These are phyloP conservation scores for Cryphonectria parasitica DNA, from an alignment of 2,329 filamentous ascomycete genomes.

Conservation along the genomic window DNA sequence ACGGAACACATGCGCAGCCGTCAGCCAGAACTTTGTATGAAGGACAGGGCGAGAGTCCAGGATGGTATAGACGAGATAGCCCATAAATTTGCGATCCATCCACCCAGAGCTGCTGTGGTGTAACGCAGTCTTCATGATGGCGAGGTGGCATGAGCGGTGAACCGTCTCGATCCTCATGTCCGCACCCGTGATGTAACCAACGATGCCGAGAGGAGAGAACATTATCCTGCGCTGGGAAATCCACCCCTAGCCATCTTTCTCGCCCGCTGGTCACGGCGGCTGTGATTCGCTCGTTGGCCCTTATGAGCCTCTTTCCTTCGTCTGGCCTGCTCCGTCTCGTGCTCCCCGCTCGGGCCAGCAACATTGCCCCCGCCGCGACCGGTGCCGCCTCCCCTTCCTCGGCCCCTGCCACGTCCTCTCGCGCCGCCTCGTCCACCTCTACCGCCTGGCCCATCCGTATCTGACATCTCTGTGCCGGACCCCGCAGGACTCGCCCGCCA, in stretches of 20 bases:
- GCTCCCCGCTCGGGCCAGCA: conserved; percentile 68
- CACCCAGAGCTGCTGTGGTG: not conserved
- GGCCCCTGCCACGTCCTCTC: conserved; percentile 47
- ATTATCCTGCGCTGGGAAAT: conserved; percentile 35
- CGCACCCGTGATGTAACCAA: not conserved
- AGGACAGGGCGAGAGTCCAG: not conserved
- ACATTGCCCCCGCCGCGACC: conserved; percentile 62
- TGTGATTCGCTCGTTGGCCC: conserved; percentile 82
- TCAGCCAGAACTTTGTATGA: not conserved
- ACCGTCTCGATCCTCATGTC: not conserved
- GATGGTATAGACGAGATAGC: not conserved
- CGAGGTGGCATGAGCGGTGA: not conserved
- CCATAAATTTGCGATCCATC: not conserved
- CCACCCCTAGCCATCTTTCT: conserved; percentile 67
- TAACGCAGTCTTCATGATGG: not conserved
- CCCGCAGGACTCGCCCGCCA: conserved; percentile 61
- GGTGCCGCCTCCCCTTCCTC: conserved; percentile 47
- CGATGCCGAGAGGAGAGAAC: not conserved
- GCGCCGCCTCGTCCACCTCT: conserved; percentile 50
- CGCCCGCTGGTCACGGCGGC: conserved; percentile 72
- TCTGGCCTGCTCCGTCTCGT: conserved; percentile 71
- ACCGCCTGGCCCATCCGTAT: conserved; percentile 49
- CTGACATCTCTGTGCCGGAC: conserved; percentile 62
- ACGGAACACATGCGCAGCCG: not conserved
- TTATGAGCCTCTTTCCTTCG: conserved; percentile 83